Conservation (phyloP, 2,329 filamentous ascomycete species). For the Monilinia laxa region DNA sequence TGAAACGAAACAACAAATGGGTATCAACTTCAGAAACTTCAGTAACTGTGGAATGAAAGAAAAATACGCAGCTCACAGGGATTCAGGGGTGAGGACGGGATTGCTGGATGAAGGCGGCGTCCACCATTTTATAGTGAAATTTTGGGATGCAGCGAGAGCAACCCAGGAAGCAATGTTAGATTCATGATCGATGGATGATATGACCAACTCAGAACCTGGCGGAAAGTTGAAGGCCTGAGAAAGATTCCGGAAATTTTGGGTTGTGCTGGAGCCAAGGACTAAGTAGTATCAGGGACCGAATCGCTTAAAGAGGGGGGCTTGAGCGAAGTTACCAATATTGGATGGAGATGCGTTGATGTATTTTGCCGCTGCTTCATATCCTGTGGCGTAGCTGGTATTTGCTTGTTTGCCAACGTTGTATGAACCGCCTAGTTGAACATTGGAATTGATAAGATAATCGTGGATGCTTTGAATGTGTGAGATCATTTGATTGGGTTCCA, state of each 20-base stretch:
- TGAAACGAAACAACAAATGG: neutral
- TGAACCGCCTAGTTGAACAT: slow-evolving; percentile 73
- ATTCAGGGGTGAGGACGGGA: slow-evolving; percentile 20
- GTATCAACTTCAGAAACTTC: neutral
- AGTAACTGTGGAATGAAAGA: neutral
- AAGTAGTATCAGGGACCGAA: slow-evolving; percentile 1
- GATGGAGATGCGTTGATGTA: slow-evolving; percentile 67
- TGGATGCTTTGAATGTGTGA: slow-evolving; percentile 50
- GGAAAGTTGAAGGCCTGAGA: slow-evolving; percentile 54
- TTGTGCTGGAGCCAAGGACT: slow-evolving; percentile 73
- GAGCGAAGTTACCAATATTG: slow-evolving; percentile 56
- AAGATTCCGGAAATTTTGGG: slow-evolving; percentile 73
- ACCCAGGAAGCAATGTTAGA: slow-evolving; percentile 76
- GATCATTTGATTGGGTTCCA: neutral
- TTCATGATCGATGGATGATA: slow-evolving; percentile 75
- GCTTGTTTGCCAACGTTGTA: slow-evolving; percentile 62
- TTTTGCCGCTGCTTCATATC: slow-evolving; percentile 62
- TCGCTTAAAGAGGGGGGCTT: neutral
- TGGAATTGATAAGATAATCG: slow-evolving; percentile 64
- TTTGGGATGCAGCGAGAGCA: slow-evolving; percentile 60
- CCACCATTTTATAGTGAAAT: slow-evolving; percentile 71
- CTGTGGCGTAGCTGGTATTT: slow-evolving; percentile 58
- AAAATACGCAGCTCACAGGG: slow-evolving; percentile 11
- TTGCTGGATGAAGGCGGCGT: slow-evolving; percentile 49
- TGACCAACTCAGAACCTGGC: slow-evolving; percentile 63